Conservation (phyloP, 306 rosid species). For the Begonia fuchsioides region DNA sequence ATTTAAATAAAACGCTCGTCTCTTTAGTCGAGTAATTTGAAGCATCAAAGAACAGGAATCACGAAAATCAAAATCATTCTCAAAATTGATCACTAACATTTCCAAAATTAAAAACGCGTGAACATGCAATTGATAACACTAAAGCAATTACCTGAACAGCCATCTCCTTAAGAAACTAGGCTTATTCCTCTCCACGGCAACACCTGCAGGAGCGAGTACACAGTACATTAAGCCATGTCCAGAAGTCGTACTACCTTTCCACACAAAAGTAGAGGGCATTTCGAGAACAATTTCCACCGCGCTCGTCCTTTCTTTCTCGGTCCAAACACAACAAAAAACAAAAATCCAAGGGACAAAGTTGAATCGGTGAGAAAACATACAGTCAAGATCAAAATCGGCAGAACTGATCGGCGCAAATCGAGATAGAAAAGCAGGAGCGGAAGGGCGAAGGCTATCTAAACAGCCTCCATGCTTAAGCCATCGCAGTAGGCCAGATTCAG, state of each 20-base stretch:
- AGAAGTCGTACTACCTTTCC: not conserved
- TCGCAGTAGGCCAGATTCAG: not conserved
- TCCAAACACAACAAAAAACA: not conserved
- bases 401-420: not conserved
- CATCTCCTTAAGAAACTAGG: not conserved
- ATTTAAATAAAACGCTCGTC: too few species aligned
- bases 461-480: not conserved
- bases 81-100: too few species aligned
- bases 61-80: too few species aligned
- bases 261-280: constrained; percentile 2
- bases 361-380: not conserved
- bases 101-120: not conserved
- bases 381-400: not conserved
- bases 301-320: not conserved
- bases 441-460: not conserved
- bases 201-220: not conserved
- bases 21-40: too few species aligned
- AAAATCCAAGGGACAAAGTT: not conserved
- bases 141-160: not conserved
- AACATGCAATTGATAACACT: not conserved
- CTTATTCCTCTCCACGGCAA: not conserved
- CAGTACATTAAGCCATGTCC: not conserved
- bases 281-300: constrained; percentile 3
- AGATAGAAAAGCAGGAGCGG: not conserved
- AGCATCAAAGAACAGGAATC: too few species aligned